phyloP scores from a whole-genome alignment of 2,329 filamentous ascomycete genomes.

The Ophioceras dolichostomum region DNA sequence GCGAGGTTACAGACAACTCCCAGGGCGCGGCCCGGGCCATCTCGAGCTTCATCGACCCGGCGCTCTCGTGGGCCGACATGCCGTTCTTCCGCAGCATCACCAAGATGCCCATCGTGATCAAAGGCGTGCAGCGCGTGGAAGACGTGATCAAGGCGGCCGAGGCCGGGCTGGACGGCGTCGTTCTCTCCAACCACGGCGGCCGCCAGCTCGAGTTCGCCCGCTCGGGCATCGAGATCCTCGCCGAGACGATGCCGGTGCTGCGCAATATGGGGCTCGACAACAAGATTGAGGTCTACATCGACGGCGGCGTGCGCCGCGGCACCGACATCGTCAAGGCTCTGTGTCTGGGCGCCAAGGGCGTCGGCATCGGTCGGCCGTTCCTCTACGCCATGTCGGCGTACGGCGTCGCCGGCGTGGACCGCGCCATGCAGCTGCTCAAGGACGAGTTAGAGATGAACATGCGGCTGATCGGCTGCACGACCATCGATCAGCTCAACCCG shows the following conservation, averaged over 20 bases:
- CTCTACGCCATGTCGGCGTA: slow-evolving; percentile 94
- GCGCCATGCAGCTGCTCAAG: slow-evolving; percentile 83
- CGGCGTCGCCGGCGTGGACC: slow-evolving; percentile 73
- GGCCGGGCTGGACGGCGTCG: slow-evolving; percentile 72
- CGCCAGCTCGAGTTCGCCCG: slow-evolving; percentile 87
- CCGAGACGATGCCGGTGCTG: slow-evolving; percentile 85
- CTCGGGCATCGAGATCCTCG: slow-evolving; percentile 78
- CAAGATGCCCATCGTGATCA: slow-evolving; percentile 88
- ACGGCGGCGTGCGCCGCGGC: slow-evolving; percentile 79
- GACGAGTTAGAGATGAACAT: slow-evolving; percentile 99
- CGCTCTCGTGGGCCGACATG: slow-evolving; percentile 87
- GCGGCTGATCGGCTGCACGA: slow-evolving; percentile 75
- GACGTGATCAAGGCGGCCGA: slow-evolving; percentile 85
- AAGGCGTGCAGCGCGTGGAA: slow-evolving; percentile 92
- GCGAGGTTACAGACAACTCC: slow-evolving; percentile 64
- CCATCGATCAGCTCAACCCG: slow-evolving; percentile 65
- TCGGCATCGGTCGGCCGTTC: slow-evolving; percentile 91
- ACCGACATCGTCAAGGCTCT: slow-evolving; percentile 95
- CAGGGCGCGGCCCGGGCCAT: slow-evolving; percentile 94
- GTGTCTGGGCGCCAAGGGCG: slow-evolving; percentile 81
- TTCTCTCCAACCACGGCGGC: slow-evolving; percentile 92
- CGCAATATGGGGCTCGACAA: slow-evolving; percentile 60
- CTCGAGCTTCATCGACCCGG: slow-evolving; percentile 90
- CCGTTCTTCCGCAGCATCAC: slow-evolving; percentile 88
- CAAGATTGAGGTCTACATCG: slow-evolving; percentile 77